Conservation (phyloP, 176 grass and related monocot genomes). For the Lolium perenne region DNA sequence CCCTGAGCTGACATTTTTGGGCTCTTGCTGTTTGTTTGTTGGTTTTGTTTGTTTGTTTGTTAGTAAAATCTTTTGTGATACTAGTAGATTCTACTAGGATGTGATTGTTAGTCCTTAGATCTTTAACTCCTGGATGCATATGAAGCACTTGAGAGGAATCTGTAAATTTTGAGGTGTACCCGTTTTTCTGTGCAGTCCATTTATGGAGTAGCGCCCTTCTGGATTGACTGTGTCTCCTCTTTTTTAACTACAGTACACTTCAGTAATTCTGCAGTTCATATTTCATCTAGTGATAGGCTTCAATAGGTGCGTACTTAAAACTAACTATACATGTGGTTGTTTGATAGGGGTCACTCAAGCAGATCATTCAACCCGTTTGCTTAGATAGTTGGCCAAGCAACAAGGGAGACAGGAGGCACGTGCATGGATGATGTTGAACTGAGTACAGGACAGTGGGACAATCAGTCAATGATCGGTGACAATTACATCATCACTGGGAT, state of each 20-base stretch:
- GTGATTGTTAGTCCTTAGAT: slow-evolving; percentile 28
- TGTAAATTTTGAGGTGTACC: slow-evolving; percentile 39
- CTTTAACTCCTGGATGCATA: slow-evolving; percentile 28
- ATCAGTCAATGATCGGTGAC: not conserved
- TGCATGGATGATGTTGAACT: not conserved
- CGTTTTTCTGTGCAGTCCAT: not conserved
- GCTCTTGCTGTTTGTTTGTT: not conserved
- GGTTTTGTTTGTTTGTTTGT: not conserved
- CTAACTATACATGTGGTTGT: not conserved
- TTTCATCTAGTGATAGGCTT: not conserved
- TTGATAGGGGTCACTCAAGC: not conserved
- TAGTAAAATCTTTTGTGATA: not conserved
- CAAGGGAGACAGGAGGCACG: not conserved
- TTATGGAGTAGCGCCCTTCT: not conserved
- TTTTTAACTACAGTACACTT: not conserved
- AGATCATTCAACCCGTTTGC: not conserved
- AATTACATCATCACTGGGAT: not conserved
- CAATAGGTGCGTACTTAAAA: not conserved
- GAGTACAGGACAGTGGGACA: not conserved
- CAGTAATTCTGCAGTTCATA: not conserved
- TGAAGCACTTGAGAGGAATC: not conserved
- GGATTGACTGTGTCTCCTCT: no score
- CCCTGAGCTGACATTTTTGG: slow-evolving; percentile 32
- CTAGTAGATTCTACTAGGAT: slow-evolving; percentile 24
- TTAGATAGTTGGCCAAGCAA: no score